Evolutionary conservation across 257 asterid genomes (phyloP), one percentile per base, ranked within the genome.

Genomic region (Nicotiana undulata): DNA sequence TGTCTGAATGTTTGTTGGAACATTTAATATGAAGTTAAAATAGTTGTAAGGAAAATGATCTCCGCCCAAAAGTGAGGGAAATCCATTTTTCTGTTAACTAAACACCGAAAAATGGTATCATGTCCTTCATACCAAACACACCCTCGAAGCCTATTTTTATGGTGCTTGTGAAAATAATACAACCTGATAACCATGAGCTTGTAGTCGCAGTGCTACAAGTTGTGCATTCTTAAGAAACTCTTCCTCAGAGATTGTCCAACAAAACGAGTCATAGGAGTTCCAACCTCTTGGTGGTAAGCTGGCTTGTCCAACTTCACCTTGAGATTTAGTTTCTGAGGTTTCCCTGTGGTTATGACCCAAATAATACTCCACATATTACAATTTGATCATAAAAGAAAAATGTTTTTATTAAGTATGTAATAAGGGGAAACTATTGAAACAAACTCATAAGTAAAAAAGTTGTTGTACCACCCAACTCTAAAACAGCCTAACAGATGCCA

Each of bases 211-310:
- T 79, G 98, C 86, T 10, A 96, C 96, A n/a, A 89, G 92, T 79
- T 87, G 77, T 6, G 97, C 95, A 87, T 92, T 96, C 49, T 88
- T 80, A 29, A 96, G 93, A 83, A 96, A 94, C 34, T 96, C 97
- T 82, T 87, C 86, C 85, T 96, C 99, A 9, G 98, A 89, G 79
- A 96, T 80, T 9, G 90, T 91, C 99, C 99, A 96, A 82, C 91
- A 86, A 85, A 93, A 96, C 17, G 99, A 96, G 88, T 96, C 99
- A 61, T 92, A 96, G 4, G 99, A 96, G 81, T 96, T 94, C 99
- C 99, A 96, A 53, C 99, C 99, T 82, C 97, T 88, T 31, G 99
- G 99, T 11, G 98, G 98, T 31, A 86, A 66, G 82, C 82, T 83
- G 53, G 97, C 96, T 77, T 52, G 89, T 83, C 84, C 90, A 51